A percentile compares a stretch with the other conserved stretches of the same genome.
Conservation (phyloP, 805 yeast species). For the Yarrowia deformans region DNA sequence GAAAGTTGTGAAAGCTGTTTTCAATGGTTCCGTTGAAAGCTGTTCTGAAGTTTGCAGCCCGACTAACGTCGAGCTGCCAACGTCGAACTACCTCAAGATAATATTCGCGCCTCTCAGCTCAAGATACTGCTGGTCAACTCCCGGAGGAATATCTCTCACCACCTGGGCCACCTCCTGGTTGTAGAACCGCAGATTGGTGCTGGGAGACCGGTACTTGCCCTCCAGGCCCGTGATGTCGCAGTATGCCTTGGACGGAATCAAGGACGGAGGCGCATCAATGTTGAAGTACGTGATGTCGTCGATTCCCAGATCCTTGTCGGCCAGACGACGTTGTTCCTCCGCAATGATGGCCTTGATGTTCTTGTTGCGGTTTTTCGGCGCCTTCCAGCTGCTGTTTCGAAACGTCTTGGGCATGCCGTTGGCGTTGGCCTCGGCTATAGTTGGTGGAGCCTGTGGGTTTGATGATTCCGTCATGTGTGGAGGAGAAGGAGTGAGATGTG, state of each 20-base stretch:
- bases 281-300: constrained; percentile 68
- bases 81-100: constrained; percentile 61
- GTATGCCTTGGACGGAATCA: constrained; percentile 79
- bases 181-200: constrained; percentile 72
- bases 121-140: constrained; percentile 91
- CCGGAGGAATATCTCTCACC: constrained; percentile 78
- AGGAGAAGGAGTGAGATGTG: not conserved
- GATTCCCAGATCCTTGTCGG: constrained; percentile 44
- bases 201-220: constrained; percentile 75
- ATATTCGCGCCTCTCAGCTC: constrained; percentile 89
- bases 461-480: constrained; percentile 9
- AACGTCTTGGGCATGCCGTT: constrained; percentile 50
- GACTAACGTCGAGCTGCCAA: no score
- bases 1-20: no score
- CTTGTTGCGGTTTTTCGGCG: constrained; percentile 69
- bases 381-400: constrained; percentile 62
- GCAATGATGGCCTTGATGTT: constrained; percentile 72
- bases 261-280: constrained; percentile 85
- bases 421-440: constrained; percentile 35
- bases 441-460: constrained; percentile 8
- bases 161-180: constrained; percentile 85
- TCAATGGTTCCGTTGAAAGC: no score
- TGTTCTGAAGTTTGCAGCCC: no score
- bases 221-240: constrained; percentile 94
- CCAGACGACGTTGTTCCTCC: constrained; percentile 78